Percentiles rank a stretch among this genome's conserved stretches.
Evolutionary conservation across 1,284 basidiomycete species (phyloP).

Genomic region (Ceratobasidium sp.): DNA sequence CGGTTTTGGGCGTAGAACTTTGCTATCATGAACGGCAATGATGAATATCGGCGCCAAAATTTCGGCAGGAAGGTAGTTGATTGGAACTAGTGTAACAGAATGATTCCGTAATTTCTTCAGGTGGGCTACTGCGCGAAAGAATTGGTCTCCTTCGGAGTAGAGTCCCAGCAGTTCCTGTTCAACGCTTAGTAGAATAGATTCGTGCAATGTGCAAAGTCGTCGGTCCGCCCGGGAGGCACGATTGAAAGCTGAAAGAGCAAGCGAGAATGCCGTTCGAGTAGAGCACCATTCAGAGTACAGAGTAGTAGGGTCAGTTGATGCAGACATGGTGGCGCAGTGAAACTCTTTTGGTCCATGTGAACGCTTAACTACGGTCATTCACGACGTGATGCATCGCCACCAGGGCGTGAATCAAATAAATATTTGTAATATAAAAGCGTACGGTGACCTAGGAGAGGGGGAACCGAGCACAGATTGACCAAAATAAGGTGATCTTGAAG

Average conservation of each 20-base stretch:
- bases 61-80: constrained; percentile 3
- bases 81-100: background rate
- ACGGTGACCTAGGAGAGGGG: too few species aligned
- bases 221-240: background rate
- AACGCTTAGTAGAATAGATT: background rate
- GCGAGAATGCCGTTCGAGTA: background rate
- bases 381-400: too few species aligned
- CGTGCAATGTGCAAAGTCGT: background rate
- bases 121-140: background rate
- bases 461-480: too few species aligned
- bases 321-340: background rate
- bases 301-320: background rate
- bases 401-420: too few species aligned
- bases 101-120: background rate
- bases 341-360: too few species aligned
- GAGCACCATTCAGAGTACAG: background rate
- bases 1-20: background rate
- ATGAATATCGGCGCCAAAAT: background rate
- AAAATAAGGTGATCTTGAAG: too few species aligned
- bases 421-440: too few species aligned
- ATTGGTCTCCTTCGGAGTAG: background rate
- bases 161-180: background rate
- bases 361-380: too few species aligned
- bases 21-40: background rate
- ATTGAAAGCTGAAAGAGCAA: background rate